Conservation (phyloP, 2,329 filamentous ascomycete genomes). For the Fusarium agapanthi region DNA sequence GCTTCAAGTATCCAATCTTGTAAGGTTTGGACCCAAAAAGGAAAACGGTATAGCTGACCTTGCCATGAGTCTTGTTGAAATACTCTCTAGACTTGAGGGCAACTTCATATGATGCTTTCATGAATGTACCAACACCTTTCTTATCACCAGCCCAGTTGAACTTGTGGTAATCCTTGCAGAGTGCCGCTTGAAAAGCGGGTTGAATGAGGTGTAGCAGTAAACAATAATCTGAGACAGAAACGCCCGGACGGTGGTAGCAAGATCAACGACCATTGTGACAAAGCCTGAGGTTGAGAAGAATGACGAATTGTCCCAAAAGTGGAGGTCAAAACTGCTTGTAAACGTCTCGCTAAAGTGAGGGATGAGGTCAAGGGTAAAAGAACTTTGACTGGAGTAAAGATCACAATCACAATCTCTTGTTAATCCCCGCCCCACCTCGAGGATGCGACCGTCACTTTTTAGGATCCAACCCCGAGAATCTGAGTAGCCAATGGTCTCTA, state of each 20-base stretch:
- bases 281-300: background rate
- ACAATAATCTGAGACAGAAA: slow-evolving; percentile 8
- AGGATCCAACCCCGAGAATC: background rate
- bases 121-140: slow-evolving; percentile 9
- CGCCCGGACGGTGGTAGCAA: background rate
- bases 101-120: slow-evolving; percentile 17
- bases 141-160: slow-evolving; percentile 22
- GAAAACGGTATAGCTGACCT: background rate
- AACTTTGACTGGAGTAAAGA: background rate
- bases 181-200: slow-evolving; percentile 11
- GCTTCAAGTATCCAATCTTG: background rate
- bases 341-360: background rate
- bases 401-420: background rate
- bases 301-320: background rate
- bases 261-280: background rate
- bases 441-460: background rate
- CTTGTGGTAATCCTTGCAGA: slow-evolving; percentile 3
- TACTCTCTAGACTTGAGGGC: slow-evolving; percentile 11
- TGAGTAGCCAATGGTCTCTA: background rate
- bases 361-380: background rate
- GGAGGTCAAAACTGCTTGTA: background rate
- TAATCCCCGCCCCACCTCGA: background rate
- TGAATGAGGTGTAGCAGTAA: slow-evolving; percentile 16
- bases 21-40: background rate
- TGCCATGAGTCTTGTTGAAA: slow-evolving; percentile 11